Evolutionary conservation across 768 basidiomycete species (phyloP).

Genomic region (Chalciporus sphaerocephalus): DNA sequence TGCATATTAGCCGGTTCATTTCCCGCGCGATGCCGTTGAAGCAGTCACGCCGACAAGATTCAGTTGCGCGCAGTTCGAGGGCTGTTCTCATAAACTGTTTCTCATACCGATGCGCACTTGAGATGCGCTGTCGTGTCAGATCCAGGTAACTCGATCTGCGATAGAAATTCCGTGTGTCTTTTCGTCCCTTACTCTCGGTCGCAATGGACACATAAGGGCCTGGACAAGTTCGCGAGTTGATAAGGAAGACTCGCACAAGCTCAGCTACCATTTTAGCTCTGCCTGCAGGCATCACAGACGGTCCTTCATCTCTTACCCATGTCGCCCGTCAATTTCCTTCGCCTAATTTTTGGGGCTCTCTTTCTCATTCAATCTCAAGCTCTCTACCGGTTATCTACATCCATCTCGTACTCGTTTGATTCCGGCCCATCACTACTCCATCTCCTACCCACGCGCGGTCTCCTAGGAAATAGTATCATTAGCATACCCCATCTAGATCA

Average conservation of each 20-base stretch:
- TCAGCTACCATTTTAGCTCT: slow-evolving; percentile 17
- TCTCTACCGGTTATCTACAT: slow-evolving; percentile 2
- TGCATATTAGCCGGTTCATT: slow-evolving; percentile 12
- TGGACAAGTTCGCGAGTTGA: slow-evolving; percentile 6
- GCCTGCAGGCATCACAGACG: slow-evolving; percentile 20
- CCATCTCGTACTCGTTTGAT: background rate
- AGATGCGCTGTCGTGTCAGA: background rate
- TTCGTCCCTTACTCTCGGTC: slow-evolving; percentile 12
- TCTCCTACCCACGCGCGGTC: slow-evolving; percentile 25
- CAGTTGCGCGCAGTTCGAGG: slow-evolving; percentile 1
- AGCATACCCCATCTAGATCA: too few species aligned
- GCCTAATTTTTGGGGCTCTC: slow-evolving; percentile 31
- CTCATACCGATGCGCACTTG: slow-evolving; percentile 16
- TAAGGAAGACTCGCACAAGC: slow-evolving; percentile 10
- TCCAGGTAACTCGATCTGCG: slow-evolving; percentile 9
- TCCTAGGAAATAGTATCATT: slow-evolving; percentile 24
- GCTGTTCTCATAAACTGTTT: slow-evolving; percentile 14
- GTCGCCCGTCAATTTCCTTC: slow-evolving; percentile 22
- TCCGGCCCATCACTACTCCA: slow-evolving; percentile 1
- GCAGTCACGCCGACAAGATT: slow-evolving; percentile 1
- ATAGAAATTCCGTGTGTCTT: slow-evolving; percentile 1
- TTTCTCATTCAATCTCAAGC: slow-evolving; percentile 11
- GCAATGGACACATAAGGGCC: slow-evolving; percentile 4
- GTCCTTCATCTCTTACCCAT: slow-evolving; percentile 8
- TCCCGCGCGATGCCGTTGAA: slow-evolving; percentile 18